Conservation (phyloP, 2,329 filamentous ascomycete species). For the Sporothrix sp. region DNA sequence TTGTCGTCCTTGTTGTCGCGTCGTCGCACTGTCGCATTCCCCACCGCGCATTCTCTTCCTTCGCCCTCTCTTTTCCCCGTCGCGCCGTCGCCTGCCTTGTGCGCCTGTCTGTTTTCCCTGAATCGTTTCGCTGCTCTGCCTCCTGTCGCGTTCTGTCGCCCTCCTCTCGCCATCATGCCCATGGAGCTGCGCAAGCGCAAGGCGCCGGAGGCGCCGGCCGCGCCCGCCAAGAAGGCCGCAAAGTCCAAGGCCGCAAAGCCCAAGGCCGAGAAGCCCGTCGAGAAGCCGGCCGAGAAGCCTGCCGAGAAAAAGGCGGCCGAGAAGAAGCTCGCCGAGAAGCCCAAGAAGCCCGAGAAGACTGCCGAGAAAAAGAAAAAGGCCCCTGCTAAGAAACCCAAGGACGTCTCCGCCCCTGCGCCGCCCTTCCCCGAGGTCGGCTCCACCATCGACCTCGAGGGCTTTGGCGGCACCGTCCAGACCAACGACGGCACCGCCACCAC, state of each 20-base stretch:
- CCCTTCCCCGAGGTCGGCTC: constrained; percentile 39
- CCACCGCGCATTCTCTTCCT: too few relatives aligned
- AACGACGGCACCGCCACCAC: constrained; percentile 75
- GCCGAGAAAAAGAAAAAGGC: constrained; percentile 16
- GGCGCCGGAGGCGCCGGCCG: constrained; percentile 30
- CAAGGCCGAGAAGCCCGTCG: constrained; percentile 23
- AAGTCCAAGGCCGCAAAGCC: constrained; percentile 20
- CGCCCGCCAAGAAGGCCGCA: constrained; percentile 14
- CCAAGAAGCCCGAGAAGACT: constrained; percentile 11
- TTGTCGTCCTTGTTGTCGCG: not conserved
- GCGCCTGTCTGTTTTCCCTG: too few relatives aligned
- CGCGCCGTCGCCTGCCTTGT: not conserved
- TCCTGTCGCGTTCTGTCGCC: not conserved
- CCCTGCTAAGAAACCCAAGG: constrained; percentile 23
- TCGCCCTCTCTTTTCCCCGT: not conserved
- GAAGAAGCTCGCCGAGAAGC: constrained; percentile 14
- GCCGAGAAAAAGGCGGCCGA: constrained; percentile 13
- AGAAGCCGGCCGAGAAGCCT: too few relatives aligned
- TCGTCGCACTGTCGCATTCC: constrained; percentile 1
- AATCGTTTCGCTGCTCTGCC: too few relatives aligned
- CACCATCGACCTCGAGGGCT: constrained; percentile 45
- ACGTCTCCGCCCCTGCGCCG: constrained; percentile 24
- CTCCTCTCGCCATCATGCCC: constrained; percentile 35
- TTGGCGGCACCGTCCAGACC: constrained; percentile 68
- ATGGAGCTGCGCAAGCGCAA: constrained; percentile 53